Base-by-base conservation (phyloP, 495 filamentous ascomycete species). In the Aspergillus panamensis region DNA sequence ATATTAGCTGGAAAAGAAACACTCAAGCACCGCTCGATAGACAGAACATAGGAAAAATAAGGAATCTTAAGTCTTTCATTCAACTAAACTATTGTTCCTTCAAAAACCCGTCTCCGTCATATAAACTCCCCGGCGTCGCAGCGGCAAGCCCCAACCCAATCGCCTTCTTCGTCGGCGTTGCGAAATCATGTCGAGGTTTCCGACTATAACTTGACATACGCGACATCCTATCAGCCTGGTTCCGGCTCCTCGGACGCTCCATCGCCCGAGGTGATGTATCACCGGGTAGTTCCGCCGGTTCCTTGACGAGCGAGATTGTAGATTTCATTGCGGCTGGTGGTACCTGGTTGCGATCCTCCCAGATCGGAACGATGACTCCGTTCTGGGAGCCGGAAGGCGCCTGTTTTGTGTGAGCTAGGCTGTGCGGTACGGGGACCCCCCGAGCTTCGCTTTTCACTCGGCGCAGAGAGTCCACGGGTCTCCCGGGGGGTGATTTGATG, bases 81-180 rank as follows among this genome's bases (percentile, higher is more conserved):
- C 32, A 33, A 45, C 17, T 55, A 17, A 21, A 53, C 57, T 62
- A 76, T 60, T 62, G 75, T 60, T 80, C 78, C 51, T 69, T 73
- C 51, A 80, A 53, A 58, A 81, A 80, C 9, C 78, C 78, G 51
- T 79, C 73, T 10, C 72, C 68, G 59, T 81, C 78, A 57, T 81
- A 81, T 50, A 80, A 52, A 61, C 78, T 80, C 14, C 62, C 76
- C 25, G 77, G 76, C 2, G 75, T 78, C 12, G 66, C 60, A 39
- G 63, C 61, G 14, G 69, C 67, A 55, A 74, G 62, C 1, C 71
- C 71, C 17, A 74, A 60, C 2, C 74, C 74, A n/a, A 73, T 58
- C 1, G 61, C 50, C 50, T 72, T 71, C 21, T 64, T 61, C n/a
- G 49, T 63, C 0, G 74, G 74, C 0, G 74, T 77, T 20, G 57